phyloP scores from a whole-genome alignment of 306 rosid species.

The Glycine soja region DNA sequence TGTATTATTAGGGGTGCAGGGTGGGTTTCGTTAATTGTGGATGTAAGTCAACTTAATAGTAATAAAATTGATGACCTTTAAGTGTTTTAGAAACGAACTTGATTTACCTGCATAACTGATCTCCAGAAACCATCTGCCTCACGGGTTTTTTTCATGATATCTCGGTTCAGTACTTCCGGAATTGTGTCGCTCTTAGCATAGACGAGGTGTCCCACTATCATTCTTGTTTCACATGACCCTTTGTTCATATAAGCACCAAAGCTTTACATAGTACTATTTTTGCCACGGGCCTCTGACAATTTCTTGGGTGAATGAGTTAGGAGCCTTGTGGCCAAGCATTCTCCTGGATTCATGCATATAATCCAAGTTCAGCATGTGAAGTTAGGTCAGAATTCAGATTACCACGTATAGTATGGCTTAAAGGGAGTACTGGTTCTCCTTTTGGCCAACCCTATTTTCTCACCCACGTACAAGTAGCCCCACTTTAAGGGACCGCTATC shows the following conservation, averaged over 20 bases:
- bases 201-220: constrained; percentile 23
- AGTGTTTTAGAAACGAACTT: background rate
- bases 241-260: constrained; percentile 27
- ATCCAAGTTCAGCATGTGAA: constrained; percentile 17
- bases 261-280: constrained; percentile 5
- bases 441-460: background rate
- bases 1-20: background rate
- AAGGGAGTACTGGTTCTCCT: constrained; percentile 11
- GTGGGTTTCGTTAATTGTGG: too few relatives aligned
- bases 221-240: constrained; percentile 26
- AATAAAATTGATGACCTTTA: too few relatives aligned
- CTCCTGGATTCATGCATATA: constrained; percentile 24
- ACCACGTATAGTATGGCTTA: constrained; percentile 10
- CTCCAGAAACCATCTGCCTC: background rate
- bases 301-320: constrained; percentile 32
- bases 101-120: constrained; percentile 1
- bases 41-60: too few relatives aligned
- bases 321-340: constrained; percentile 21
- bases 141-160: constrained; percentile 17
- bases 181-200: constrained; percentile 13
- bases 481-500: too few relatives aligned
- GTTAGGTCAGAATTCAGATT: constrained; percentile 31
- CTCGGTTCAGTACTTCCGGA: constrained; percentile 19
- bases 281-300: background rate
- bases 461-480: too few relatives aligned